Base-by-base conservation (phyloP, 2,329 filamentous ascomycete species). In the Dothidotthia symphoricarpi region DNA sequence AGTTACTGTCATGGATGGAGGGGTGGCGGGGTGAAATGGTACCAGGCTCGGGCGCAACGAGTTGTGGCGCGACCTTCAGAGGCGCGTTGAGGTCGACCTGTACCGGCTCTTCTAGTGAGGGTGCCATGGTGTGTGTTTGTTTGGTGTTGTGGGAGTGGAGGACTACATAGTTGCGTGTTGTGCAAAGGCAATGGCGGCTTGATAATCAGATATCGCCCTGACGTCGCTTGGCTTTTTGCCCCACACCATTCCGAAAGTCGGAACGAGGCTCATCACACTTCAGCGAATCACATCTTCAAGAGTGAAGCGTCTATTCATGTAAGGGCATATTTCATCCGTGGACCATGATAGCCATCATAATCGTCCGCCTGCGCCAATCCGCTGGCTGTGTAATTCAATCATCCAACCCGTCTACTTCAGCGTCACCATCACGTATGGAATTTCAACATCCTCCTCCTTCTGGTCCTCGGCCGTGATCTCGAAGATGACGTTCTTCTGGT, bases 401-500 rank as follows among this genome's bases (percentile, higher is more conserved):
- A 5, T 30, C 28, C 19, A 26, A 30, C 12, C 17, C 36, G 8
- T 41, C 33, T 54, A 73, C 57, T 75, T 72, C 42, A 89, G 72
- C 73, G 84, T 91, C 51, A 95, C 82, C 82, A 91, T 95, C 59
- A 97, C 88, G 67, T 95, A 97, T 3, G 93, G 93, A 52, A 97
- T 86, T 71, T 98, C 93, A 1, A 97, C 91, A 66, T 98, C 93
- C 70, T 97, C 88, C 48, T 86, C 91, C 3, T 81, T 83, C 61
- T 81, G 73, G 62, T 97, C 93, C 65, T 97, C 91, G 0, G 86
- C 88, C 6, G 93, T 94, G 51, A 96, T 59, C 73, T 97, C 93
- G 62, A 97, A 94, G 56, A 97, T 96, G 47, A 97, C 81, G 59
- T 95, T 91, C 76, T 86, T 93, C 73, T 95, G 88, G 64, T 97